Evolutionary conservation across 163 green algal species (phyloP), one percentile per base, ranked within the genome.

Genomic region (Trebouxia gelatinosa): DNA sequence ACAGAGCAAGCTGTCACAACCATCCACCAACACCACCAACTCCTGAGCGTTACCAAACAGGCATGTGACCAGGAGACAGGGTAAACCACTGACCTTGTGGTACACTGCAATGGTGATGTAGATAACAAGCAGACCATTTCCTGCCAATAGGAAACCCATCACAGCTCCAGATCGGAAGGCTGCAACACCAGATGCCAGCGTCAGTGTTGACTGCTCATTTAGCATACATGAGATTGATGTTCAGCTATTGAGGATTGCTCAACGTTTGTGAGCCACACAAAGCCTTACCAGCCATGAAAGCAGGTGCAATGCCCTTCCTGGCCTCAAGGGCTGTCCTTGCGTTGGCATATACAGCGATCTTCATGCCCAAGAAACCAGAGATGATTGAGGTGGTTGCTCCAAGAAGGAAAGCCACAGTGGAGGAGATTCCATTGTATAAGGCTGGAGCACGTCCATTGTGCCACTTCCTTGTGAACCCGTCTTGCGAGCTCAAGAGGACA

Each of bases 311-410:
- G 78, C 96, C 93, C 88, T 97, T 97, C 80, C 94, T 89, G 9
- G 96, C 96, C 87, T 99, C 91, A 19, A 98, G 81, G 3, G 96
- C 89, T 7, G 93, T 97, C n/a, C 96, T 85, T 21, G 93, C 96
- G 80, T 99, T 99, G 79, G 96, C 96, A 71, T 97, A 98, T 6
- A 95, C 98, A 57, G 95, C 95, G 70, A 99, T 98, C 82, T 89
- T 93, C 95, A 99, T 99, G 83, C 96, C 96, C 29, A 98, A 81
- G 86, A 94, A 99, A 46, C 95, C 95, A 21, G 90, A 98, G 6
- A 97, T 62, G 70, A 96, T 94, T 68, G 94, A 98, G 6, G 95
- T 99, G 35, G 85, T 50, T 16, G 89, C 96, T 70, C 96, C 96
- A 6, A 98, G 75, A 23, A 97, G 76, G 89, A 99, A 99, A 77